These are phyloP conservation scores for Diaporthe sp. DNA, from an alignment of 2,329 filamentous ascomycete species.

Conservation along the genomic window DNA sequence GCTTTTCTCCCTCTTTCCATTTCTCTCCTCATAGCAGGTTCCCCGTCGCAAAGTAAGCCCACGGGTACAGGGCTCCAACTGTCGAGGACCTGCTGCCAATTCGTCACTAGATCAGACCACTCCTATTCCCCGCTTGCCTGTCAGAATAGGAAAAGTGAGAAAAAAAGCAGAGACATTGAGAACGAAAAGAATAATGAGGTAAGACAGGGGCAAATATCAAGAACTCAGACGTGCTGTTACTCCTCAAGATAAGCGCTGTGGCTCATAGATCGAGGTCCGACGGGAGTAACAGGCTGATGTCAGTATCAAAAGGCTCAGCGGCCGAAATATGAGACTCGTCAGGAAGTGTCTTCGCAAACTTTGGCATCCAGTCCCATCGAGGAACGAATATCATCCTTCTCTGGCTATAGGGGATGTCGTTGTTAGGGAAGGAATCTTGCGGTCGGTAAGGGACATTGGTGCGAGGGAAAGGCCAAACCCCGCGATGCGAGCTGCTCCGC, in stretches of 20 bases:
- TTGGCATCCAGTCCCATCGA: slow-evolving; percentile 25
- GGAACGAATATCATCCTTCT: slow-evolving; percentile 8
- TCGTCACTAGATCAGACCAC: background rate
- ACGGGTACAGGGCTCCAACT: background rate
- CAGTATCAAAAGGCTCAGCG: background rate
- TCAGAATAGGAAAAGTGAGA: background rate
- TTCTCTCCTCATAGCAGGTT: background rate
- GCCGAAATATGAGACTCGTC: slow-evolving; percentile 1
- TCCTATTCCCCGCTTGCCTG: background rate
- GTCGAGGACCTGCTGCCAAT: background rate
- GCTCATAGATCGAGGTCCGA: background rate
- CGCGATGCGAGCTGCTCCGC: background rate
- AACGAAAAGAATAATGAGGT: background rate
- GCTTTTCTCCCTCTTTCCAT: too few relatives aligned
- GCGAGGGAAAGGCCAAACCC: slow-evolving; percentile 17
- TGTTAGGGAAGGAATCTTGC: background rate
- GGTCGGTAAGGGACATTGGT: slow-evolving; percentile 9
- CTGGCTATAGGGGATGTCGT: slow-evolving; percentile 20
- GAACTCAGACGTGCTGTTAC: background rate
- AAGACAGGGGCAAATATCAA: background rate
- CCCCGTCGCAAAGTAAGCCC: background rate
- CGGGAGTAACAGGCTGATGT: background rate
- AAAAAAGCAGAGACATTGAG: background rate
- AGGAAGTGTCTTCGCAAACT: background rate
- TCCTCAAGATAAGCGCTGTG: background rate